Percentiles rank a stretch among this genome's conserved stretches.
Evolutionary conservation across 2,329 filamentous ascomycete species (phyloP).

Genomic region (Amauroascus niger): DNA sequence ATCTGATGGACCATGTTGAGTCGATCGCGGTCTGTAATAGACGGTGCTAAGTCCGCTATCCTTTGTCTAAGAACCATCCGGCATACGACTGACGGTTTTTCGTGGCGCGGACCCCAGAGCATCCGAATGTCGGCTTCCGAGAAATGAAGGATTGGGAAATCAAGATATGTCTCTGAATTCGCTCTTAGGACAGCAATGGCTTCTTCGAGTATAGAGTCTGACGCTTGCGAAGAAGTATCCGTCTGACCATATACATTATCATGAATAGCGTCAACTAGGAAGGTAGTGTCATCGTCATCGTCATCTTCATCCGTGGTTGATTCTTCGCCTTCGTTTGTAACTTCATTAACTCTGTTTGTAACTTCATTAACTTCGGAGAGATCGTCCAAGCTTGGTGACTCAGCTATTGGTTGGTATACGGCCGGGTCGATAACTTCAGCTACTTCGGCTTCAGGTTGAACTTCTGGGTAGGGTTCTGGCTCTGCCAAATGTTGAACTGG

Average conservation of each 20-base stretch:
- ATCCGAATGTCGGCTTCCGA: slow-evolving; percentile 33
- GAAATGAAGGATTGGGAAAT: slow-evolving; percentile 37
- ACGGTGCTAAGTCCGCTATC: slow-evolving; percentile 21
- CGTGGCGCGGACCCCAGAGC: slow-evolving; percentile 27
- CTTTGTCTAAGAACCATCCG: slow-evolving; percentile 24
- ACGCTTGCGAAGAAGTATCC: neutral
- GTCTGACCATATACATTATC: slow-evolving; percentile 6
- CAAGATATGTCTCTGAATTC: slow-evolving; percentile 5
- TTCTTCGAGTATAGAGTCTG: neutral
- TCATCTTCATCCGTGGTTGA: slow-evolving; percentile 10
- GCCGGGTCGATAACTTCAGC: neutral
- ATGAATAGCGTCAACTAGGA: neutral
- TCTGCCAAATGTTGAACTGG: no score
- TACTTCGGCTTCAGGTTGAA: no score
- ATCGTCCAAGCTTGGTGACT: slow-evolving; percentile 5
- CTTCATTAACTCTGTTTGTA: slow-evolving; percentile 7
- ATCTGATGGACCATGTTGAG: slow-evolving; percentile 51
- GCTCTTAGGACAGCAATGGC: neutral
- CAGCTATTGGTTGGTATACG: neutral
- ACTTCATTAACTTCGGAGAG: slow-evolving; percentile 15
- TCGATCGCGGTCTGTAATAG: slow-evolving; percentile 36
- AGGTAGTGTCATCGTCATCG: slow-evolving; percentile 6
- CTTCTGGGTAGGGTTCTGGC: no score
- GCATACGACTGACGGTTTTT: slow-evolving; percentile 26
- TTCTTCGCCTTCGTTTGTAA: slow-evolving; percentile 16